Conservation (phyloP, 1,284 basidiomycete genomes). For the Moniliophthora roreri region DNA sequence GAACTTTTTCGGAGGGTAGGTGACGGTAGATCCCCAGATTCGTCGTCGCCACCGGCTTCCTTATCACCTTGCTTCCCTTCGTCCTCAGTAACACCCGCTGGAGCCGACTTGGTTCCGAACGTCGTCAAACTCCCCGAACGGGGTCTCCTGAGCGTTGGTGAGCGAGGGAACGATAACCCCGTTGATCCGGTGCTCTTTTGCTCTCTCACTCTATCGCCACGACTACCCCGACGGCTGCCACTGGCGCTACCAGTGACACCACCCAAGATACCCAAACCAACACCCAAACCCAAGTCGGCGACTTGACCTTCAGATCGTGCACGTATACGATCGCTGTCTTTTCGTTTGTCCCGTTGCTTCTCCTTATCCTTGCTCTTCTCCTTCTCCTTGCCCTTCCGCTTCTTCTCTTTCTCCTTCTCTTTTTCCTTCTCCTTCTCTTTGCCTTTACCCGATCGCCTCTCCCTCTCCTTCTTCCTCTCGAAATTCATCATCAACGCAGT, state of each 20-base stretch:
- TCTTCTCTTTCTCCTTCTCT: background rate
- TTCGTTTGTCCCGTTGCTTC: background rate
- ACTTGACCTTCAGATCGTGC: background rate
- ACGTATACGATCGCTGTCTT: background rate
- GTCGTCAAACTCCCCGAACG: background rate
- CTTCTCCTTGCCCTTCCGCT: background rate
- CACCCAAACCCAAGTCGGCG: no score
- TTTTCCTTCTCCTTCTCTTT: background rate
- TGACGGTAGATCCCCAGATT: background rate
- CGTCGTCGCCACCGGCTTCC: background rate
- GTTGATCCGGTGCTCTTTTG: no score
- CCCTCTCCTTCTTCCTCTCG: background rate
- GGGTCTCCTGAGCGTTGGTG: no score
- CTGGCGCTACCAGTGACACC: no score
- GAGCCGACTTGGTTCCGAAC: constrained; percentile 1
- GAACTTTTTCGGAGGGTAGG: background rate
- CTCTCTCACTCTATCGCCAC: no score
- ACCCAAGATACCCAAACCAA: no score
- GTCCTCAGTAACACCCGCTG: no score
- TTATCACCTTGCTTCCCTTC: no score
- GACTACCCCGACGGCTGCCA: no score
- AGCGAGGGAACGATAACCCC: no score
- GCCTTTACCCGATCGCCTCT: background rate
- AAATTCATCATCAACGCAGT: constrained; percentile 4
- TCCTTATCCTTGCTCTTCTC: background rate